Conservation (phyloP, 345 rosid genomes). For the Balakata baccata region DNA sequence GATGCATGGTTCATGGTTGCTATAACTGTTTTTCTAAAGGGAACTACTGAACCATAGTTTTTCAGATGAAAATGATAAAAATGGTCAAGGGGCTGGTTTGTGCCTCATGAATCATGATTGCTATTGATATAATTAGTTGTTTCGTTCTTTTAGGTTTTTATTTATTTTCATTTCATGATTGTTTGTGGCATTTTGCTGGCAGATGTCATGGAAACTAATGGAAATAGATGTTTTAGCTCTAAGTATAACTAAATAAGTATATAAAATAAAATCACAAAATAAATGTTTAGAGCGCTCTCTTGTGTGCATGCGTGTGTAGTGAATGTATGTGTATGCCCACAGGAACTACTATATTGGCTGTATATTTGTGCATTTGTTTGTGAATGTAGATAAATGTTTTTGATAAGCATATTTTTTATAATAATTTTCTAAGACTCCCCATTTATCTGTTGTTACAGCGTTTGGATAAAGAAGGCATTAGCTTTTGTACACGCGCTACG, state of each 20-base stretch:
- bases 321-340: too few relatives aligned
- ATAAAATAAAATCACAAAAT: too few relatives aligned
- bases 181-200: background rate
- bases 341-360: too few relatives aligned
- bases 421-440: background rate
- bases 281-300: too few relatives aligned
- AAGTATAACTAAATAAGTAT: too few relatives aligned
- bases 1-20: background rate
- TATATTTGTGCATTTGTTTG: too few relatives aligned
- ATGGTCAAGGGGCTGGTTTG: background rate
- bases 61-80: background rate
- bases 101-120: background rate
- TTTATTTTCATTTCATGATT: background rate
- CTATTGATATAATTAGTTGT: background rate
- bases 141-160: background rate
- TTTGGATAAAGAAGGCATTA: slow-evolving; percentile 50
- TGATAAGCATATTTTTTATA: background rate
- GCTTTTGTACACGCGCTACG: slow-evolving; percentile 55
- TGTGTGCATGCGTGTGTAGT: too few relatives aligned
- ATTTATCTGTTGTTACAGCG: slow-evolving; percentile 31
- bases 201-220: background rate
- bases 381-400: background rate
- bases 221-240: background rate
- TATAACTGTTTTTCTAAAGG: background rate
- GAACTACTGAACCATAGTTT: background rate